A percentile compares a stretch with the other conserved stretches of the same genome.
Evolutionary conservation across 345 rosid species (phyloP).

Genomic region (Citrus medica): DNA sequence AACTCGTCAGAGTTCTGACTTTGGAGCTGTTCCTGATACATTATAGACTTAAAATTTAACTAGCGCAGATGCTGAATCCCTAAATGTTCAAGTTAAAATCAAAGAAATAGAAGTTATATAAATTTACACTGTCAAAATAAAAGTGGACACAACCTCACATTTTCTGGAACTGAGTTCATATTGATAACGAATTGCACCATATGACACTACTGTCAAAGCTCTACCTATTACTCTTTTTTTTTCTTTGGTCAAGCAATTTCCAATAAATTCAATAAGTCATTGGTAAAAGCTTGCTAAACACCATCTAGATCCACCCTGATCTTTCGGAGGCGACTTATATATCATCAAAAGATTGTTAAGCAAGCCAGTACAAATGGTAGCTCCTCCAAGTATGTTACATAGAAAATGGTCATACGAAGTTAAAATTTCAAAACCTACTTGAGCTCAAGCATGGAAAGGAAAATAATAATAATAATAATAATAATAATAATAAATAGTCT

Average conservation of each 20-base stretch:
- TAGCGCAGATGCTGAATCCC: background rate
- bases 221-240: background rate
- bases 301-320: background rate
- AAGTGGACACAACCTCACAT: background rate
- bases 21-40: background rate
- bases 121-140: background rate
- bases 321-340: background rate
- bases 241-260: background rate
- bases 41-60: background rate
- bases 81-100: background rate
- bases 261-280: background rate
- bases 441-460: no score
- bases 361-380: background rate
- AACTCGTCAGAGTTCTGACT: background rate
- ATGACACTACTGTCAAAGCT: background rate
- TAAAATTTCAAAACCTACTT: background rate
- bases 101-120: background rate
- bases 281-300: background rate
- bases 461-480: no score
- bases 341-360: background rate
- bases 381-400: background rate
- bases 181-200: background rate
- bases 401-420: background rate
- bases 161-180: background rate
- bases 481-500: background rate